Evolutionary conservation across 2,329 filamentous ascomycete genomes (phyloP), one percentile per base, ranked within the genome.

Genomic region (Aspergillus novofumigatus): DNA sequence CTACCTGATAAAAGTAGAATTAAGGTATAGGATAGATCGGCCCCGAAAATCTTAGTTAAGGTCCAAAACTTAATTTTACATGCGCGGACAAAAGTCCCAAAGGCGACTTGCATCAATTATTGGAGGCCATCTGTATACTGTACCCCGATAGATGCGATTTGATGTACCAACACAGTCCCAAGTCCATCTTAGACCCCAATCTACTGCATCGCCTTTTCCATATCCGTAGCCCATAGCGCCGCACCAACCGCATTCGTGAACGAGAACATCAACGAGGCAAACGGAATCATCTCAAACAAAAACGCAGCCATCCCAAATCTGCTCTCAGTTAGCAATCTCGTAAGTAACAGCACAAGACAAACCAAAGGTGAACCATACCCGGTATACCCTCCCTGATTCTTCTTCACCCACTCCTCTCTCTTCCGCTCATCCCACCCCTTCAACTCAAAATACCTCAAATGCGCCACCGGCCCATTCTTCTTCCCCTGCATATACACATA

Each of bases 181-280:
- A 26, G 32, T 48, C 42, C 28, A 14, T 47, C 42, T 44, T 38
- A 32, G 23, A 35, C 29, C 29, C 14, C 9, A 5, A 49, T 38
- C 32, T 66, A 71, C 55, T 66, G 52, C 3, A 54, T 77, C 72
- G 7, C 70, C 73, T 73, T 76, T 72, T 95, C 91, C 57, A 95
- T 84, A 72, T 95, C 92, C 20, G 91, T 90, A 44, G 93, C 92
- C 92, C 92, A 97, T n/a, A 97, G 78, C 7, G 93, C 93, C 54
- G 92, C 93, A 7, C 92, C 93, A 57, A 96, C 91, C 1, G 90
- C 89, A 72, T 96, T 97, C 17, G 92, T 96, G 72, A 95, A 97
- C 0, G 89, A 83, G 69, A 96, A 96, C 59, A 93, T 81, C 53
- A 96, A 88, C 5, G 90, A 92, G 6, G 82, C 85, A 59, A 97